Base-by-base conservation (phyloP, 164 flowering plant species). In the Pachysandra terminalis region DNA sequence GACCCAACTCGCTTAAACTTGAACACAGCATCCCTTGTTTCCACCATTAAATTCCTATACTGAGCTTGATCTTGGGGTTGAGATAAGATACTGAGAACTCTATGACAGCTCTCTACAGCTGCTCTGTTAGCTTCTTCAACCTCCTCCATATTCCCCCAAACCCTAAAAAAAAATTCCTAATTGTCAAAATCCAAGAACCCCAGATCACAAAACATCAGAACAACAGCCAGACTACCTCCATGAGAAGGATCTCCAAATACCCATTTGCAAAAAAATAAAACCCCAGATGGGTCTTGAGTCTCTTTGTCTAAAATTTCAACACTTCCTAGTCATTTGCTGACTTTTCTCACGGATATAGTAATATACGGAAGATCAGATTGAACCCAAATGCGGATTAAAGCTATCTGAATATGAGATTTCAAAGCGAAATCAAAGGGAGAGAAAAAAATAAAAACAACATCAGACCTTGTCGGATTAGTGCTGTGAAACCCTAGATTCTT, bases 1-100 rank as follows among this genome's bases (percentile, higher is more conserved):
- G 89, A 80, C 35, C 82, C 86, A 66, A 95, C 97, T 81, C 75
- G 86, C 82, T 83, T 86, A 74, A 92, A 90, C 82, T 76, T 85
- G 22, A 41, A 56, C 55, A 90, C 83, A 70, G 96, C 88, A 28
- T 85, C 89, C 26, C 77, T 85, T 56, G 95, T 85, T 70, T 89
- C 90, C 24, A 68, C 75, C 75, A 73, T 78, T 73, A 89, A 74
- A 49, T 77, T 84, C 66, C 81, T 82, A 55, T 27, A 64, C 71
- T 86, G 83, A 68, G 73, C 69, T 59, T 87, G 88, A 79, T 85
- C 91, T 71, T 81, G 82, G 13, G 88, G 83, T 49, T 87, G 85
- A 67, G 93, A 81, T 55, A 94, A 66, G 6, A 90, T 62, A 54
- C 54, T 78, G 26, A 95, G 62, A 35, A 95, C 86, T 54, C 56